A percentile compares a stretch with the other conserved stretches of the same genome.
phyloP scores from a whole-genome alignment of 1,139 yeast genomes.

The Yarrowia galli region DNA sequence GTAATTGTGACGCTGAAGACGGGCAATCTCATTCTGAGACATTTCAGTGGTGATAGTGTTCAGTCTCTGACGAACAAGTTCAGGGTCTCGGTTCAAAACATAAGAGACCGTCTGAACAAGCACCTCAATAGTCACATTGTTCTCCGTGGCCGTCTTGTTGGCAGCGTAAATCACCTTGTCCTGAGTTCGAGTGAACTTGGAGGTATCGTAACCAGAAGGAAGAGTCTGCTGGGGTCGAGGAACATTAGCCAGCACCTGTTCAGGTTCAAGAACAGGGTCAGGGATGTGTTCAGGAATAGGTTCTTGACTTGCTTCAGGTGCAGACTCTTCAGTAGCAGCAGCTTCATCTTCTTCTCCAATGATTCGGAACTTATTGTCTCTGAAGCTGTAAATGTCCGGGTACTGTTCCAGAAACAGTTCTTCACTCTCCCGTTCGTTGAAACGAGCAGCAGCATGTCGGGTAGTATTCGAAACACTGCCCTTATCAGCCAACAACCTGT shows the following conservation, averaged over 20 bases:
- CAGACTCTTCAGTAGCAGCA: neutral
- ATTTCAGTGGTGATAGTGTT: constrained; percentile 22
- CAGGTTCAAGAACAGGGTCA: neutral
- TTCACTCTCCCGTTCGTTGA: constrained; percentile 2
- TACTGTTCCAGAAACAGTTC: neutral
- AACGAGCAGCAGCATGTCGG: neutral
- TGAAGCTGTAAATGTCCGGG: neutral
- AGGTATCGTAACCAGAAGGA: constrained; percentile 17
- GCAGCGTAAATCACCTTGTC: constrained; percentile 37
- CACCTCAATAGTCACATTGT: constrained; percentile 32
- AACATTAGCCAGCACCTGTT: constrained; percentile 3
- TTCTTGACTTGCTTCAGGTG: neutral
- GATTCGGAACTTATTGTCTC: neutral
- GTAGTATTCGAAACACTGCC: neutral
- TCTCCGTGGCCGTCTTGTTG: constrained; percentile 34
- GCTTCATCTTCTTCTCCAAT: constrained; percentile 4
- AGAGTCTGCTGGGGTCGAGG: constrained; percentile 2
- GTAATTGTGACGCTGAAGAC: constrained; percentile 33
- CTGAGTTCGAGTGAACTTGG: constrained; percentile 26
- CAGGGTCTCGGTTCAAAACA: constrained; percentile 35
- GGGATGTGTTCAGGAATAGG: constrained; percentile 1
- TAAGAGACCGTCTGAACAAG: constrained; percentile 36
- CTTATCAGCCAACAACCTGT: neutral
- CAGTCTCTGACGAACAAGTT: constrained; percentile 12
- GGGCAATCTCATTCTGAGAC: constrained; percentile 28